phyloP scores from a whole-genome alignment of 2,329 filamentous ascomycete genomes.

The Stagonosporopsis vannaccii region DNA sequence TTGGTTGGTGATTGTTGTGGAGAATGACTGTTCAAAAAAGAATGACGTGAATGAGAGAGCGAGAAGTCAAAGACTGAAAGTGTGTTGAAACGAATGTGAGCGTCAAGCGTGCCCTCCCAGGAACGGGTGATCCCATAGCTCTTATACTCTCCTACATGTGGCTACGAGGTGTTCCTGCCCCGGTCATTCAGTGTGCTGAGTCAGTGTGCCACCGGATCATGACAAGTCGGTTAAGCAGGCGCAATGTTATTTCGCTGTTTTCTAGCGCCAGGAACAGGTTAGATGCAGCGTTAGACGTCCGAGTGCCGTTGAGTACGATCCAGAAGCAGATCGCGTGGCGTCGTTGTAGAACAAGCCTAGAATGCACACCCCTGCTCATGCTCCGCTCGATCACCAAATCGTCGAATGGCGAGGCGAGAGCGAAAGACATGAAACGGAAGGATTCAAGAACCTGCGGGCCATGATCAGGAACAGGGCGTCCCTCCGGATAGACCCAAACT shows the following conservation, averaged over 20 bases:
- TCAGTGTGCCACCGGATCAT: conserved; percentile 23
- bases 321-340: not conserved
- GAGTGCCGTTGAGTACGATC: conserved; percentile 20
- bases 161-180: conserved; percentile 22
- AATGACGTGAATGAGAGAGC: conserved; percentile 18
- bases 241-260: conserved; percentile 23
- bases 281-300: conserved; percentile 26
- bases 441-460: conserved; percentile 6
- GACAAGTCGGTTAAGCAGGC: conserved; percentile 21
- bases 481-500: not conserved
- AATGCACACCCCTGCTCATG: conserved; percentile 10
- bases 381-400: conserved; percentile 7
- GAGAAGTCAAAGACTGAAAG: conserved; percentile 29
- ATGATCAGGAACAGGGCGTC: conserved; percentile 6
- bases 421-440: conserved; percentile 14
- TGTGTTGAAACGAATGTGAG: conserved; percentile 36
- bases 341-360: conserved; percentile 14
- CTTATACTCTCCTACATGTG: conserved; percentile 31
- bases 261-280: conserved; percentile 20
- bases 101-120: conserved; percentile 40
- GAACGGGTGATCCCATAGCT: conserved; percentile 11
- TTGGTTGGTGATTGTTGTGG: conserved; percentile 17
- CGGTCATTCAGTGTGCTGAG: conserved; percentile 27
- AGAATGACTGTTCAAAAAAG: conserved; percentile 20
- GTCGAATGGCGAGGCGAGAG: conserved; percentile 6